Base-by-base conservation (phyloP, 2,329 filamentous ascomycete genomes). In the Apiospora phragmitis region DNA sequence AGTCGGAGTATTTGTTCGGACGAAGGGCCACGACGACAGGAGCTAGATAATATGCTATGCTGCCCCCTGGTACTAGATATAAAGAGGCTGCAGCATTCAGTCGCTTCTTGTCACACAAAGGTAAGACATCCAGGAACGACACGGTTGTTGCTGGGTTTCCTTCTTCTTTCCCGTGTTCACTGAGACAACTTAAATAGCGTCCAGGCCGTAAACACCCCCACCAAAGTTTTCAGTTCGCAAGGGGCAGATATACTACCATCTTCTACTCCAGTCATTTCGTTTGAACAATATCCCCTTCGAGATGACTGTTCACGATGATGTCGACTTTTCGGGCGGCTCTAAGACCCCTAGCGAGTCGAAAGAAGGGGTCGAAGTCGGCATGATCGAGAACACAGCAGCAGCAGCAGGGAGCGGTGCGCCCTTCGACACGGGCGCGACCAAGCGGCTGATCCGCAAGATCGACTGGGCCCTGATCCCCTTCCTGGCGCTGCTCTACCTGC, bases 401-500 rank as follows among this genome's bases (percentile, higher is more conserved):
- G 11, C 29, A 35, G 3, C 29, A 35, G 29, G 49, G 11, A 65
- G 62, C 47, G 14, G 65, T 68, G 73, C 73, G 42, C 75, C 74
- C 38, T 80, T 75, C 73, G 82, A 85, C 71, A 75, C 70, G 32
- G 72, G 73, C n/a, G 76, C 79, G 14, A 85, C 84, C 24, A 85
- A 83, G 73, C 83, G 78, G 70, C 80, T 88, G 0, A 73, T 88
- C 68, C 79, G 84, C 74, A 85, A 85, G 78, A 77, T 86, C 73
- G 83, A 88, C 76, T 80, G 83, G 81, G 79, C 81, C 72, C 82
- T 89, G 41, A 85, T 89, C 47, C 87, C 87, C 2, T 86, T 88
- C 76, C 82, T 89, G 71, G 82, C 86, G 4, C 73, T 88, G 4
- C 81, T 89, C 32, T 89, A 89, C 73, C 78, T 89, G 4, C 80